Evolutionary conservation across 495 filamentous ascomycete genomes (phyloP), one percentile per base, ranked within the genome.

Genomic region (Rhypophila decipiens): DNA sequence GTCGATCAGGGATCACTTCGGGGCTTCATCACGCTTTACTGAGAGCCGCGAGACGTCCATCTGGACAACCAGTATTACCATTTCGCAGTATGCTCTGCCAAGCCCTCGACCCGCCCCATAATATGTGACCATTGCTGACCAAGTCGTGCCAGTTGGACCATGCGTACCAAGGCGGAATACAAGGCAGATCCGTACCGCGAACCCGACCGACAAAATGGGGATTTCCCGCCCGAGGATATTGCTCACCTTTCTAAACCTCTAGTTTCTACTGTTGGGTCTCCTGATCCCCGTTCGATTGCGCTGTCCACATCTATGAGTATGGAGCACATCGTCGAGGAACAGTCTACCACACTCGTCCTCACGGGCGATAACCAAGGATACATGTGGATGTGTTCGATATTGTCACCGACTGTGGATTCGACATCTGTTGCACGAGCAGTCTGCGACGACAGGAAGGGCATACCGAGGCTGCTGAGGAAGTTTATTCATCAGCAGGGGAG

Each of bases 201-300:
- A 39, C 34, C 3, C 0, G 44, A 53, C 35, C 22, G 50, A n/a
- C 50, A 53, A 10, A 42, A 44, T 17, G 50, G 50, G 23, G 42
- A 48, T 13, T 53, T 53, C 33, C 50, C 50, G 2, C 50, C 50
- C 5, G 45, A 53, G 9, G 49, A 53, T 20, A 45, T 53, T 17
- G 34, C 35, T 11, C 15, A 21, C 9, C 50, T 53, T 19, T 44
- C 44, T 2, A 3, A 4, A 12, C 17, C 36, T n/a, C n/a, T n/a
- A n/a, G n/a, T n/a, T n/a, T n/a, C n/a, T n/a, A n/a, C n/a, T n/a
- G n/a, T n/a, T n/a, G n/a, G n/a, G n/a, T n/a, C n/a, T n/a, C n/a
- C n/a, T n/a, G n/a, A n/a, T n/a, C n/a, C n/a, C n/a, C n/a, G n/a
- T n/a, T n/a, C n/a, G n/a, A n/a, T n/a, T n/a, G n/a, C n/a, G 1